phyloP scores from a whole-genome alignment of 2,329 filamentous ascomycete genomes.

The Daldinia sp. region DNA sequence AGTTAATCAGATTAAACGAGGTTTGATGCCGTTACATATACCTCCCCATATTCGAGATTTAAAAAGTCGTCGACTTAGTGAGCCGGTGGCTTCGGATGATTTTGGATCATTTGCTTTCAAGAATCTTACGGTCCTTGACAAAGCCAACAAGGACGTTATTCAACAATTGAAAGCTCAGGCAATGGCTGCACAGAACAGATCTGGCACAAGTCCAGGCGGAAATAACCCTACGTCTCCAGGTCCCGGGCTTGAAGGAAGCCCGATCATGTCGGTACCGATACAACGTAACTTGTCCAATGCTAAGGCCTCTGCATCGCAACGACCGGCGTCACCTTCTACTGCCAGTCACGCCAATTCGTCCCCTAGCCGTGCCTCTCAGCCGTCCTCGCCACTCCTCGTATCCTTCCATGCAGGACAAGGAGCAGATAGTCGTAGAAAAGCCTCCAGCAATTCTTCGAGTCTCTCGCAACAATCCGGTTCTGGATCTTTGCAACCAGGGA shows the following conservation, averaged over 20 bases:
- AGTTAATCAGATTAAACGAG: constrained; percentile 87
- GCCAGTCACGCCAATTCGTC: constrained; percentile 85
- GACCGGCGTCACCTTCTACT: constrained; percentile 88
- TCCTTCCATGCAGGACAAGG: constrained; percentile 91
- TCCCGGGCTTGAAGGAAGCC: constrained; percentile 84
- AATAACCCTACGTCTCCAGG: constrained; percentile 68
- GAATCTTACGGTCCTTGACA: constrained; percentile 94
- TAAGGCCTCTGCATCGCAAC: constrained; percentile 72
- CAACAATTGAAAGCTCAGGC: constrained; percentile 95
- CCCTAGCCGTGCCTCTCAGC: constrained; percentile 81
- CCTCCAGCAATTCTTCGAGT: constrained; percentile 88
- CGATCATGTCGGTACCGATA: constrained; percentile 81
- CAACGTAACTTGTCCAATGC: constrained; percentile 87
- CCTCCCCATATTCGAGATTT: constrained; percentile 94
- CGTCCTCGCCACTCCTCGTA: constrained; percentile 92
- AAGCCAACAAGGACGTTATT: constrained; percentile 98
- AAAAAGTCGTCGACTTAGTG: constrained; percentile 87
- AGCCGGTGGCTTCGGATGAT: constrained; percentile 89
- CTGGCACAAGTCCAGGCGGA: constrained; percentile 59
- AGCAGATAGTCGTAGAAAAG: constrained; percentile 84
- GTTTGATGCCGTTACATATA: constrained; percentile 94
- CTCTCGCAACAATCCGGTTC: constrained; percentile 80
- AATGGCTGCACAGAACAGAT: constrained; percentile 74
- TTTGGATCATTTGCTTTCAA: constrained; percentile 98
- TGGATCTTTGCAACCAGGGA: constrained; percentile 75